Evolutionary conservation across 139 green algal genomes (phyloP).

Genomic region (Gonium pectorale): DNA sequence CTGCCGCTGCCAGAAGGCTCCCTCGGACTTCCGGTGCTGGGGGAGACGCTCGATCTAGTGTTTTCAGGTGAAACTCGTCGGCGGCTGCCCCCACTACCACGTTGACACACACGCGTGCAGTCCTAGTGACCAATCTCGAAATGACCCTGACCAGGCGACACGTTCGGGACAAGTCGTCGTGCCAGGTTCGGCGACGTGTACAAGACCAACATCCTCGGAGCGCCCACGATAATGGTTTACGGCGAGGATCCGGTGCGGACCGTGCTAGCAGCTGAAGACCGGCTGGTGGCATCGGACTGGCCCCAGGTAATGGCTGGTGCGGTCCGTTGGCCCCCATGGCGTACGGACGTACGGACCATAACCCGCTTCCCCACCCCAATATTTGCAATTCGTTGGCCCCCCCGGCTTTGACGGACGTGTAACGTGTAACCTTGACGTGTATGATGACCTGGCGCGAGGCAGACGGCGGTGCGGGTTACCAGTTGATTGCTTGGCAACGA

Average conservation of each 20-base stretch:
- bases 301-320: neutral
- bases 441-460: too few species aligned
- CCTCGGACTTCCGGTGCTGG: neutral
- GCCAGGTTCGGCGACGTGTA: slow-evolving; percentile 18
- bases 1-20: neutral
- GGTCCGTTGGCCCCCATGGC: too few species aligned
- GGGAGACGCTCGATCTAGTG: neutral
- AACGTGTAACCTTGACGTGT: too few species aligned
- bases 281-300: slow-evolving; percentile 9
- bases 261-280: slow-evolving; percentile 10
- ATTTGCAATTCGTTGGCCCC: too few species aligned
- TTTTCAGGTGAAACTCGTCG: neutral
- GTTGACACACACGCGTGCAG: too few species aligned
- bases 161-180: neutral
- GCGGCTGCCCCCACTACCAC: too few species aligned
- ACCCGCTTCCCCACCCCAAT: too few species aligned
- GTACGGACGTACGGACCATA: too few species aligned
- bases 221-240: slow-evolving; percentile 41
- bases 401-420: too few species aligned
- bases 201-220: slow-evolving; percentile 37
- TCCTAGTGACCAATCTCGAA: too few species aligned
- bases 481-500: too few species aligned
- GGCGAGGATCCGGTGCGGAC: neutral
- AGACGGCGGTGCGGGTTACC: too few species aligned
- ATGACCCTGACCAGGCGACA: slow-evolving; percentile 32